A percentile compares a stretch with the other conserved stretches of the same genome.
These are phyloP conservation scores for Hypomontagnella submonticulosa DNA, from an alignment of 495 filamentous ascomycete genomes.

Conservation along the genomic window DNA sequence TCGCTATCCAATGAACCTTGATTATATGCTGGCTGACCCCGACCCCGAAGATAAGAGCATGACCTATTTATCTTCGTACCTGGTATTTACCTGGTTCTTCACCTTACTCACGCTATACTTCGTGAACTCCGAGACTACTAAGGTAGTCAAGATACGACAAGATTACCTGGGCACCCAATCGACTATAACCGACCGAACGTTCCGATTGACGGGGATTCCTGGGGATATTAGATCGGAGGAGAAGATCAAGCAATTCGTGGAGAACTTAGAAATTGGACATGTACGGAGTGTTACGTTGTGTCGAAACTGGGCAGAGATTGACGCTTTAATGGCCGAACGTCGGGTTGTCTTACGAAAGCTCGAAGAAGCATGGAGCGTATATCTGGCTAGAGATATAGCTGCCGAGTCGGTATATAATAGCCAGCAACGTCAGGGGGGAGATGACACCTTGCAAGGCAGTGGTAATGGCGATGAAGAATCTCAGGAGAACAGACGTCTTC, in stretches of 20 bases:
- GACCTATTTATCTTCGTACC: slow-evolving; percentile 90
- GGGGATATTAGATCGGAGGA: slow-evolving; percentile 80
- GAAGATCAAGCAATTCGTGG: slow-evolving; percentile 86
- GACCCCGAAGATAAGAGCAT: slow-evolving; percentile 50
- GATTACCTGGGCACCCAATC: slow-evolving; percentile 92
- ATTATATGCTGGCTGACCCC: slow-evolving; percentile 4
- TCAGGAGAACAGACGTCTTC: slow-evolving; percentile 60
- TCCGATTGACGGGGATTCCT: slow-evolving; percentile 91
- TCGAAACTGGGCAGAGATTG: slow-evolving; percentile 85
- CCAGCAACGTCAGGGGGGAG: slow-evolving; percentile 18
- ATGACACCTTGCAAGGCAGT: slow-evolving; percentile 12
- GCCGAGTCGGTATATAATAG: slow-evolving; percentile 1
- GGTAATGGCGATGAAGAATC: slow-evolving; percentile 53
- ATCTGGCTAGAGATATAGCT: slow-evolving; percentile 53
- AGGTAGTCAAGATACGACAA: slow-evolving; percentile 85
- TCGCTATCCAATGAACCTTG: slow-evolving; percentile 1
- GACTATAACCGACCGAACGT: slow-evolving; percentile 92
- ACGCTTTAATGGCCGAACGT: slow-evolving; percentile 76
- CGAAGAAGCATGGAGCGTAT: slow-evolving; percentile 86
- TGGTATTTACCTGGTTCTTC: slow-evolving; percentile 92
- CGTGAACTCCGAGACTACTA: slow-evolving; percentile 80
- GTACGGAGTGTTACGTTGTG: slow-evolving; percentile 91
- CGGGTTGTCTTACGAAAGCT: slow-evolving; percentile 72
- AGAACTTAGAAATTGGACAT: slow-evolving; percentile 89
- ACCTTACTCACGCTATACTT: slow-evolving; percentile 84